Evolutionary conservation across 2,329 filamentous ascomycete species (phyloP).

Genomic region (Aspergillaceae sp.): DNA sequence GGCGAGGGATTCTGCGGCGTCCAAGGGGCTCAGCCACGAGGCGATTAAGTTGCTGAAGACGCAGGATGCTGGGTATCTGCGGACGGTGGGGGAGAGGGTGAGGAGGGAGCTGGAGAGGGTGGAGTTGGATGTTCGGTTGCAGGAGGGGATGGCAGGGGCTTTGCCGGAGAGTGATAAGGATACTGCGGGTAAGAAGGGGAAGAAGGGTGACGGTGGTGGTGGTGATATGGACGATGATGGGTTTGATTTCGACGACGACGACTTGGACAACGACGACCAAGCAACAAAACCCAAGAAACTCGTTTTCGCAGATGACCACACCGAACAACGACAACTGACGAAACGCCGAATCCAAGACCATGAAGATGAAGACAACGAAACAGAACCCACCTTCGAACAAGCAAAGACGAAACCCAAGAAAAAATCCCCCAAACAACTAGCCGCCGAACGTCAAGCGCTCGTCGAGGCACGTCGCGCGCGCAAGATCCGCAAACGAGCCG

Average conservation of each 20-base stretch:
- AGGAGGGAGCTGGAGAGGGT: conserved; percentile 46
- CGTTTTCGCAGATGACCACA: conserved; percentile 33
- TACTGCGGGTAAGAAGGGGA: conserved; percentile 14
- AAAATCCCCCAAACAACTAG: conserved; percentile 39
- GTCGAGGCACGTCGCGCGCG: conserved; percentile 31
- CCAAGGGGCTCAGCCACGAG: conserved; percentile 44
- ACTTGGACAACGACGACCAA: conserved; percentile 5
- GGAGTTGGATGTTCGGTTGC: conserved; percentile 36
- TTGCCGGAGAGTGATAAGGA: conserved; percentile 13
- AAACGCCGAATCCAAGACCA: conserved; percentile 6
- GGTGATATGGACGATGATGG: conserved; percentile 12
- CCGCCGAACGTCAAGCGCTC: conserved; percentile 33
- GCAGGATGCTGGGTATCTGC: conserved; percentile 55
- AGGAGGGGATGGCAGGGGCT: conserved; percentile 29
- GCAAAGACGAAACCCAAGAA: conserved; percentile 8
- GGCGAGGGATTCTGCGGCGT: conserved; percentile 32
- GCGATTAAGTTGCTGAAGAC: conserved; percentile 58
- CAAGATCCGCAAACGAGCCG: conserved; percentile 42
- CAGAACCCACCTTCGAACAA: conserved; percentile 13
- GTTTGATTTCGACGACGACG: conserved; percentile 14
- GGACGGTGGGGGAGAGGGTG: conserved; percentile 49
- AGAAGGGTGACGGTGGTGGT: conserved; percentile 3
- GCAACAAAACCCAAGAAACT: conserved; percentile 22
- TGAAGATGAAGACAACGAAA: conserved; percentile 19
- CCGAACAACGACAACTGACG: conserved; percentile 25